These are phyloP conservation scores for Penicillium maclennaniae DNA, from an alignment of 495 filamentous ascomycete species.

Conservation along the genomic window DNA sequence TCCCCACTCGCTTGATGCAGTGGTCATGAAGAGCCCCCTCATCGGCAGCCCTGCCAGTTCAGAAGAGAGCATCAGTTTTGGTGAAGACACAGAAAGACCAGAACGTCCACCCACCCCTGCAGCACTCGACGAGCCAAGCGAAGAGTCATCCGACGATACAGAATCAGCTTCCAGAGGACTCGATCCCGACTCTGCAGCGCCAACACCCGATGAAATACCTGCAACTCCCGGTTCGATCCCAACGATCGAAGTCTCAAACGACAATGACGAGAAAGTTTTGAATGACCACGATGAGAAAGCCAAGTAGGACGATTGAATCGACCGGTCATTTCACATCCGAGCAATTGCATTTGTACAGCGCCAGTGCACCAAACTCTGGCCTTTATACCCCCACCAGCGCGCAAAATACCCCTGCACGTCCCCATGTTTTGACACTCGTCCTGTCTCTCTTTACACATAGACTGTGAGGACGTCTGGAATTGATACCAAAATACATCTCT, in stretches of 20 bases:
- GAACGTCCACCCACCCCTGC: conserved; percentile 5
- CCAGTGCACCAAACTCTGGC: background rate
- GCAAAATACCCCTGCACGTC: background rate
- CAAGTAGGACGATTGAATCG: background rate
- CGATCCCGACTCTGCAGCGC: background rate
- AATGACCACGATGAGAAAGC: conserved; percentile 12
- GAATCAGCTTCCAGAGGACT: background rate
- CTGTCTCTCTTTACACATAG: background rate
- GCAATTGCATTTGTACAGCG: background rate
- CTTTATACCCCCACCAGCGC: conserved; percentile 4
- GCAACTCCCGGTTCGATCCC: conserved; percentile 16
- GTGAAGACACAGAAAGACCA: conserved; percentile 10
- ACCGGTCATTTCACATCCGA: background rate
- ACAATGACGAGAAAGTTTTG: conserved; percentile 14
- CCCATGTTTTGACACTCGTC: background rate
- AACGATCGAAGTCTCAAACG: conserved; percentile 22
- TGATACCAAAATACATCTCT: background rate
- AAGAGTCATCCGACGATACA: conserved; percentile 5
- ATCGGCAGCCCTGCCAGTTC: conserved; percentile 36
- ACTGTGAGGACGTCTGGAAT: background rate
- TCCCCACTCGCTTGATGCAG: conserved; percentile 27
- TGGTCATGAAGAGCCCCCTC: conserved; percentile 28
- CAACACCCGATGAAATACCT: background rate
- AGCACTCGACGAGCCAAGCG: background rate
- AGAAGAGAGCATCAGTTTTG: conserved; percentile 31